Evolutionary conservation across 306 rosid genomes (phyloP).

Genomic region (Argentina anserina): DNA sequence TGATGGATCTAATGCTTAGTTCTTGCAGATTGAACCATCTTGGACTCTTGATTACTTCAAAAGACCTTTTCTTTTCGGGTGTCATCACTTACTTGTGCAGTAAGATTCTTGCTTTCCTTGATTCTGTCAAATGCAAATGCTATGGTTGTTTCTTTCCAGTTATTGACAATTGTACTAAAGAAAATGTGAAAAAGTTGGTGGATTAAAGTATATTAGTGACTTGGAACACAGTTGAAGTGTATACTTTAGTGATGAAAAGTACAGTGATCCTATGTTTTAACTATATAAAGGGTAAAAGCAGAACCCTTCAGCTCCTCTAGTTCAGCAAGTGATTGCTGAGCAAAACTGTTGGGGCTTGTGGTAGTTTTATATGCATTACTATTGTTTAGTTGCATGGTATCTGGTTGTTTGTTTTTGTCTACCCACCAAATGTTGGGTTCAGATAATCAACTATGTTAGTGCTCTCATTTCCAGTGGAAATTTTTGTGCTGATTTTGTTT

Average conservation of each 20-base stretch:
- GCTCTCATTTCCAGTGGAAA: too few species aligned
- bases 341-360: too few species aligned
- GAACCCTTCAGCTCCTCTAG: too few species aligned
- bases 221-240: neutral
- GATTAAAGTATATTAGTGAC: neutral
- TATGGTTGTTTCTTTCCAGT: neutral
- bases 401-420: too few species aligned
- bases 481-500: too few species aligned
- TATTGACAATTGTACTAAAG: neutral
- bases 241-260: neutral
- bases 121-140: neutral
- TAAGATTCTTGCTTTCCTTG: slow-evolving; percentile 14
- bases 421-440: too few species aligned
- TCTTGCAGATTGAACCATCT: slow-evolving; percentile 18
- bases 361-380: too few species aligned
- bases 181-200: neutral
- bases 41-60: neutral
- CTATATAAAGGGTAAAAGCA: too few species aligned
- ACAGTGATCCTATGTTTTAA: neutral
- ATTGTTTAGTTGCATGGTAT: too few species aligned
- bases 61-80: neutral
- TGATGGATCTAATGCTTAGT: slow-evolving; percentile 2
- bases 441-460: too few species aligned
- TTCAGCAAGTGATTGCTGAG: too few species aligned
- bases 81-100: slow-evolving; percentile 4